Conservation (phyloP, 148 eudicot species). For the Rhododendron henanense region DNA sequence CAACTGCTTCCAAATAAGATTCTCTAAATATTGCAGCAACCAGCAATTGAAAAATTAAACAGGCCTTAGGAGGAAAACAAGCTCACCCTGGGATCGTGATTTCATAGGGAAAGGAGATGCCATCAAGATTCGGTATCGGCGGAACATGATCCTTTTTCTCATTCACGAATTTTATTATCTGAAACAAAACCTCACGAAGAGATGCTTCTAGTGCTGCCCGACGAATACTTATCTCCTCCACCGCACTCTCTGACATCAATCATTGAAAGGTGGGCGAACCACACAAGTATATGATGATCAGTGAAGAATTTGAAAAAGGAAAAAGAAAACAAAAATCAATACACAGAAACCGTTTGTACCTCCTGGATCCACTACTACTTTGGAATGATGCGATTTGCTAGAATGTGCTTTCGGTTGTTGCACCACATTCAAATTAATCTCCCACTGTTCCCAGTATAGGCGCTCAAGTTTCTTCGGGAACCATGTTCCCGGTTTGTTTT, state of each 20-base stretch:
- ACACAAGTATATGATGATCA: background rate
- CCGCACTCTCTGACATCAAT: conserved; percentile 44
- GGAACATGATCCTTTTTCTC: conserved; percentile 97
- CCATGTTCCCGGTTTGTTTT: conserved; percentile 84
- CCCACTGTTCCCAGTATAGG: conserved; percentile 93
- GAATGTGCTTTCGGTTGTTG: conserved; percentile 67
- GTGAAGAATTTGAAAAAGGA: background rate
- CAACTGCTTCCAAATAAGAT: background rate
- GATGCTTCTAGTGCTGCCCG: conserved; percentile 76
- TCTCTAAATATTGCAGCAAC: background rate
- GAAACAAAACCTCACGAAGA: conserved; percentile 87
- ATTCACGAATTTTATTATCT: conserved; percentile 88
- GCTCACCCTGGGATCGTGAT: conserved; percentile 85
- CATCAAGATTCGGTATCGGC: conserved; percentile 73
- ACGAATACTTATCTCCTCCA: conserved; percentile 63
- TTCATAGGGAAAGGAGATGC: conserved; percentile 89
- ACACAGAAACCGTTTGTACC: conserved; percentile 35
- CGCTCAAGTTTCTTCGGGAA: conserved; percentile 88
- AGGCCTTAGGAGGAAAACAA: background rate
- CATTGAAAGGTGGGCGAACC: background rate
- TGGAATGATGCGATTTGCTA: conserved; percentile 73
- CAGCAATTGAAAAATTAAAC: background rate
- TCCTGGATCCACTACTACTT: conserved; percentile 71
- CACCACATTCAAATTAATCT: conserved; percentile 79
- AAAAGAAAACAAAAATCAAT: background rate